Percentiles rank a stretch among this genome's conserved stretches.
Evolutionary conservation across 257 asterid genomes (phyloP).

Genomic region (Buddleja alternifolia): DNA sequence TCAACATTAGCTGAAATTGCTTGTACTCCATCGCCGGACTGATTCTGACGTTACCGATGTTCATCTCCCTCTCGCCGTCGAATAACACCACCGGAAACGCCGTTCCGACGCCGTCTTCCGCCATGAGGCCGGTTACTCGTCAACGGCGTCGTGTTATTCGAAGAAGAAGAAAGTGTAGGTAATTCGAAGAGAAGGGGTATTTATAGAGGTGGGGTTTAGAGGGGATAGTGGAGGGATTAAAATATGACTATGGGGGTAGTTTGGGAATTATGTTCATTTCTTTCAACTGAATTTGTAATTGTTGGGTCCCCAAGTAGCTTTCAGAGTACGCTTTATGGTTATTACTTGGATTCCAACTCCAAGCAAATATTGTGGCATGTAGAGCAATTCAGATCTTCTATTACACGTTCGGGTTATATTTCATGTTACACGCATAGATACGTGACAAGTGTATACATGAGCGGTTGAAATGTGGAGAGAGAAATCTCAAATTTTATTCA

Average conservation of each 20-base stretch:
- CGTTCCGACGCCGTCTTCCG: constrained; percentile 48
- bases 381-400: too few species aligned
- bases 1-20: constrained; percentile 55
- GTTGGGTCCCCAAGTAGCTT: not conserved
- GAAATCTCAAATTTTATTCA: too few species aligned
- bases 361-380: constrained; percentile 18
- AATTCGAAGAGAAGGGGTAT: not conserved
- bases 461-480: too few species aligned
- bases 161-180: too few species aligned
- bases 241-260: constrained; percentile 20
- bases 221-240: not conserved
- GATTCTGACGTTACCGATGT: constrained; percentile 46
- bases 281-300: not conserved
- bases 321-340: not conserved
- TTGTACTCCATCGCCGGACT: constrained; percentile 54
- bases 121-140: constrained; percentile 31
- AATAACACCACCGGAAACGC: constrained; percentile 55
- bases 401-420: too few species aligned
- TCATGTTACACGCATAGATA: too few species aligned
- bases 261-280: constrained; percentile 9
- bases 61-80: constrained; percentile 64
- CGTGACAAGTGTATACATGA: too few species aligned
- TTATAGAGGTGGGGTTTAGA: constrained; percentile 12
- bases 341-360: constrained; percentile 24
- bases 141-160: not conserved